phyloP scores from a whole-genome alignment of 2,329 filamentous ascomycete species.

The Colletotrichum karsti region DNA sequence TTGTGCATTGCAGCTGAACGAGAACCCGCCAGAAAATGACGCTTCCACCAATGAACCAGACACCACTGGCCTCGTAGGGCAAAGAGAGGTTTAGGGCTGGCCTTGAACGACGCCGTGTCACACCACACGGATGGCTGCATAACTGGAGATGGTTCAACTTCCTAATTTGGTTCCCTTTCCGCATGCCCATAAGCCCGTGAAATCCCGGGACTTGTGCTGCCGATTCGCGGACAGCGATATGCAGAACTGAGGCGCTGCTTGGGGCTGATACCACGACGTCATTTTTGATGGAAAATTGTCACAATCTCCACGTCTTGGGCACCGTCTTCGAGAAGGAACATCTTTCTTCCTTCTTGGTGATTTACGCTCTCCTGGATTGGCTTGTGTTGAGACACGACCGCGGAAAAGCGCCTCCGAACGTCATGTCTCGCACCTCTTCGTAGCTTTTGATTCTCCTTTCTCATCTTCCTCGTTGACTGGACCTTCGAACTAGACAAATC shows the following conservation, averaged over 20 bases:
- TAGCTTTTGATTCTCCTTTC: neutral
- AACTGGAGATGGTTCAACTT: neutral
- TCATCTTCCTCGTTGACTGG: neutral
- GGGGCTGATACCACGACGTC: conserved; percentile 3
- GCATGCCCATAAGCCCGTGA: neutral
- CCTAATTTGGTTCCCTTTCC: conserved; percentile 1
- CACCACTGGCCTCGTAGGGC: conserved; percentile 18
- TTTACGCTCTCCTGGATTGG: neutral
- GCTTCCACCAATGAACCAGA: neutral
- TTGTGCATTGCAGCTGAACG: neutral
- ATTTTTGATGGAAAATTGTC: neutral
- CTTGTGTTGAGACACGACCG: neutral
- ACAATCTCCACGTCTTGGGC: neutral
- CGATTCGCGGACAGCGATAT: conserved; percentile 1
- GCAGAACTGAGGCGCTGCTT: conserved; percentile 5
- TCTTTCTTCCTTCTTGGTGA: neutral
- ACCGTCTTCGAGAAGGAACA: neutral
- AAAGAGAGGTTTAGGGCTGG: conserved; percentile 18
- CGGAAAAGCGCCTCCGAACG: neutral
- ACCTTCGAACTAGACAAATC: neutral
- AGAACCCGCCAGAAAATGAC: neutral
- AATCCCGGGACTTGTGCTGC: neutral
- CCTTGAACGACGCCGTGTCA: conserved; percentile 4
- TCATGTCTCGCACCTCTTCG: neutral
- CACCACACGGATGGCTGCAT: conserved; percentile 19